A percentile compares a stretch with the other conserved stretches of the same genome.
Evolutionary conservation across 371 early-diverging fungal species (phyloP).

Genomic region (Coemansia linderi): DNA sequence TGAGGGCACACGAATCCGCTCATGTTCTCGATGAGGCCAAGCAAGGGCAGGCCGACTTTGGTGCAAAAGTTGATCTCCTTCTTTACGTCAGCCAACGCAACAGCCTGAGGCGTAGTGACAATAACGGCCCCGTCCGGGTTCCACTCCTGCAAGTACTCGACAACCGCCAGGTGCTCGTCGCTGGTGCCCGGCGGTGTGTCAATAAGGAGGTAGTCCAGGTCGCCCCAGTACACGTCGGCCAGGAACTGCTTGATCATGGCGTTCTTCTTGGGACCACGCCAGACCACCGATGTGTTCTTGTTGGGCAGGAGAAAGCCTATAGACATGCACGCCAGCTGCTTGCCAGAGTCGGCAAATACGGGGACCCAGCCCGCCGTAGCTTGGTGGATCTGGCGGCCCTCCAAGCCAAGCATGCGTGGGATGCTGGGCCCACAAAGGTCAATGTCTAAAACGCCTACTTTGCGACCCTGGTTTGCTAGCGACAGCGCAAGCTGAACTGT

Average conservation of each 20-base stretch:
- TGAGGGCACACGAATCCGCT: conserved; percentile 73
- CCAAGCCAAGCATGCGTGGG: conserved; percentile 89
- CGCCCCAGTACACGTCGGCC: conserved; percentile 94
- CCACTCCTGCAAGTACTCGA: conserved; percentile 53
- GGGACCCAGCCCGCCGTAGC: conserved; percentile 79
- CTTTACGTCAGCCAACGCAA: conserved; percentile 93
- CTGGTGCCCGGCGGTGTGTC: conserved; percentile 99
- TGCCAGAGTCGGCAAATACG: conserved; percentile 83
- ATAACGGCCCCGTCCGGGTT: conserved; percentile 86
- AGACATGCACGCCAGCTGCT: conserved; percentile 89
- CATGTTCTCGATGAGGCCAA: conserved; percentile 99
- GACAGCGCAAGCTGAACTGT: conserved; percentile 83
- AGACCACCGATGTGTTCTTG: conserved; percentile 92
- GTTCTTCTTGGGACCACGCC: conserved; percentile 98
- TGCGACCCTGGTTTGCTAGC: conserved; percentile 58
- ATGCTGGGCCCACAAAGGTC: conserved; percentile 99
- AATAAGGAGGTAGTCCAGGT: conserved; percentile 90
- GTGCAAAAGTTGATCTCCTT: conserved; percentile 95
- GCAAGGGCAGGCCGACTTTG: conserved; percentile 84
- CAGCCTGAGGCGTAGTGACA: conserved; percentile 95
- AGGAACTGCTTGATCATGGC: conserved; percentile 96
- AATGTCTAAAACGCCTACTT: conserved; percentile 95
- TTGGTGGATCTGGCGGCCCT: conserved; percentile 55
- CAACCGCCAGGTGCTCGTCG: conserved; percentile 94
- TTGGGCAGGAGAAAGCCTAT: conserved; percentile 93